These are phyloP conservation scores for Gnetum montanum DNA, from an alignment of 75 land plant species.

Conservation along the genomic window DNA sequence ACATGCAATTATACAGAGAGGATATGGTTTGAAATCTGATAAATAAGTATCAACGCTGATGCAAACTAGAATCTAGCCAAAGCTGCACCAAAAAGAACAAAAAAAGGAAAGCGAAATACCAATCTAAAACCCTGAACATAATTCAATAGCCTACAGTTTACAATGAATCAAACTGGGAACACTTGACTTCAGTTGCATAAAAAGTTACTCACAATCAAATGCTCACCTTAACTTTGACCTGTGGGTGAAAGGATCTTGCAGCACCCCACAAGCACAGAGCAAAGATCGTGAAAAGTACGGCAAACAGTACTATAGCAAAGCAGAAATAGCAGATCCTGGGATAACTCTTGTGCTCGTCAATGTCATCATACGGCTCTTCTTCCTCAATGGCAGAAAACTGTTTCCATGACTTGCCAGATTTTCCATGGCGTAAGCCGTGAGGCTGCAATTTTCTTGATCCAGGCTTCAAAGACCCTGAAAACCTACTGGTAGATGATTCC, in stretches of 20 bases:
- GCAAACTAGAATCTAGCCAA: too few relatives aligned
- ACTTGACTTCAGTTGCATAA: too few relatives aligned
- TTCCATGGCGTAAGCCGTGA: conserved; percentile 14
- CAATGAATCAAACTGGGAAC: too few relatives aligned
- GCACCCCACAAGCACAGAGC: conserved; percentile 57
- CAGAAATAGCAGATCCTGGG: conserved; percentile 35
- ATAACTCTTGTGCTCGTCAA: conserved; percentile 3
- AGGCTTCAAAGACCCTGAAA: conserved; percentile 58
- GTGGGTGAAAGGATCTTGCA: conserved; percentile 40
- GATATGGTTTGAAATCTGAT: too few relatives aligned
- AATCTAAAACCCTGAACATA: too few relatives aligned
- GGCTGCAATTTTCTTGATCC: conserved; percentile 28
- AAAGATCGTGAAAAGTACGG: conserved; percentile 39
- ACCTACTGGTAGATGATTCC: conserved; percentile 55
- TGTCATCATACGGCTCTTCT: conserved; percentile 20
- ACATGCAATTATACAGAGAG: too few relatives aligned
- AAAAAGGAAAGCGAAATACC: too few relatives aligned
- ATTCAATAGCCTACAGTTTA: too few relatives aligned
- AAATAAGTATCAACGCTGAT: too few relatives aligned
- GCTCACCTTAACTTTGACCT: conserved; percentile 41
- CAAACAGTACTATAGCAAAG: conserved; percentile 33
- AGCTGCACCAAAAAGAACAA: too few relatives aligned
- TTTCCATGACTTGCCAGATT: conserved; percentile 38
- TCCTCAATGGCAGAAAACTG: conserved; percentile 42
- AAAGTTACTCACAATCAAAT: too few relatives aligned